Conservation (phyloP, 257 asterid genomes). For the Przewalskia tangutica region DNA sequence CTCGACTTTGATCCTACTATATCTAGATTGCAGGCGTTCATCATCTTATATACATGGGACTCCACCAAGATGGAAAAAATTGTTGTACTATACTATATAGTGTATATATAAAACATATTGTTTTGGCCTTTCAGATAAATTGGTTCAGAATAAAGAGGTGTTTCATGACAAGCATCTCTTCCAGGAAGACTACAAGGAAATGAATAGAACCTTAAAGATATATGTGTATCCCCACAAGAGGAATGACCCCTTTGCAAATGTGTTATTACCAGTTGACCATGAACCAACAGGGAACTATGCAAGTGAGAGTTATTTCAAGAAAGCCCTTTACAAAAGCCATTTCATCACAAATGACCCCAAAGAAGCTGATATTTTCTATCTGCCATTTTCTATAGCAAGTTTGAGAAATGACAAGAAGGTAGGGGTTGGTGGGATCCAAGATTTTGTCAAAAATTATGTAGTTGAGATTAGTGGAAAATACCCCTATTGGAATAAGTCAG, state of each 20-base stretch:
- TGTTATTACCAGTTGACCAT: slow-evolving; percentile 28
- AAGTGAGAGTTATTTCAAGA: slow-evolving; percentile 88
- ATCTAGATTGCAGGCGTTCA: background rate
- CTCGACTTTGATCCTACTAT: background rate
- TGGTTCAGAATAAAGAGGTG: slow-evolving; percentile 15
- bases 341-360: slow-evolving; percentile 66
- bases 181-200: slow-evolving; percentile 40
- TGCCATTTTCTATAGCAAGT: slow-evolving; percentile 77
- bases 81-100: background rate
- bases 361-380: slow-evolving; percentile 64
- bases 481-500: slow-evolving; percentile 74
- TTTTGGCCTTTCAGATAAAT: slow-evolving; percentile 13
- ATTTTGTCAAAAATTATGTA: slow-evolving; percentile 38
- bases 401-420: slow-evolving; percentile 62
- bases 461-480: slow-evolving; percentile 29
- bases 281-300: slow-evolving; percentile 83
- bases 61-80: background rate
- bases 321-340: slow-evolving; percentile 43
- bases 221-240: slow-evolving; percentile 53
- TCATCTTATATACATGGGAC: background rate
- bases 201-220: slow-evolving; percentile 59
- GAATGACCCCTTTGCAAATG: slow-evolving; percentile 58
- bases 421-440: slow-evolving; percentile 61
- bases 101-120: background rate
- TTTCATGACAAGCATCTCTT: slow-evolving; percentile 49